Base-by-base conservation (phyloP, 495 filamentous ascomycete genomes). In the Xylaria bambusicola region DNA sequence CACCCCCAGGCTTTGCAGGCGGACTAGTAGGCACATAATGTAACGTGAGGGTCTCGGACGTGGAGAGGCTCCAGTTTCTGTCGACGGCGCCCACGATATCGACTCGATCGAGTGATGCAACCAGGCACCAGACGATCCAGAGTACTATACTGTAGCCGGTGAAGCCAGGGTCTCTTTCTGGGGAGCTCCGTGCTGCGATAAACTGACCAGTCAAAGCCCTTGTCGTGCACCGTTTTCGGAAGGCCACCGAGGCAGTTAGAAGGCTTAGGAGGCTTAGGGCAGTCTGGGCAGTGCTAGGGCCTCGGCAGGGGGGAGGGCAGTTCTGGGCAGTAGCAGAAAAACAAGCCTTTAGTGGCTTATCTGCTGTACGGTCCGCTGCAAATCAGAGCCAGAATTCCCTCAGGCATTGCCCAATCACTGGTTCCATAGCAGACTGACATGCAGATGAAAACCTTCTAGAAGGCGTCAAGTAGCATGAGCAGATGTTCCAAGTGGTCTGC, bases 401-500 rank as follows among this genome's bases (percentile, higher is more conserved):
- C 52, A 54, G n/a, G 3, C 6, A 41, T 17, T 3, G n/a, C 6
- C 38, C 38, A 41, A 15, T 15, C 29, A 33, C 29, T 33, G 5
- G 10, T 33, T 33, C 31, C 31, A 13, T 40, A 12, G 13, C 50
- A 38, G 17, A 26, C 17, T 12, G 15, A 18, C 9, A 41, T 53
- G 52, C 52, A 54, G 17, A 31, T 9, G 24, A 54, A 38, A 54
- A 7, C 38, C 40, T 54, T 54, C 52, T 54, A 54, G 52, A 54
- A 54, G 38, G 36, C 36, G 36, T 44, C 26, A 31, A 44, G n/a
- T n/a, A n/a, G n/a, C n/a, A n/a, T n/a, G n/a, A n/a, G n/a, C n/a
- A n/a, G 31, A 33, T 31, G 20, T 54, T 33, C 23, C 24, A n/a
- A n/a, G n/a, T n/a, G n/a, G n/a, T n/a, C n/a, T n/a, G n/a, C n/a